Evolutionary conservation across 1,139 yeast genomes (phyloP), one percentile per base, ranked within the genome.

Genomic region (Pichia sp.): DNA sequence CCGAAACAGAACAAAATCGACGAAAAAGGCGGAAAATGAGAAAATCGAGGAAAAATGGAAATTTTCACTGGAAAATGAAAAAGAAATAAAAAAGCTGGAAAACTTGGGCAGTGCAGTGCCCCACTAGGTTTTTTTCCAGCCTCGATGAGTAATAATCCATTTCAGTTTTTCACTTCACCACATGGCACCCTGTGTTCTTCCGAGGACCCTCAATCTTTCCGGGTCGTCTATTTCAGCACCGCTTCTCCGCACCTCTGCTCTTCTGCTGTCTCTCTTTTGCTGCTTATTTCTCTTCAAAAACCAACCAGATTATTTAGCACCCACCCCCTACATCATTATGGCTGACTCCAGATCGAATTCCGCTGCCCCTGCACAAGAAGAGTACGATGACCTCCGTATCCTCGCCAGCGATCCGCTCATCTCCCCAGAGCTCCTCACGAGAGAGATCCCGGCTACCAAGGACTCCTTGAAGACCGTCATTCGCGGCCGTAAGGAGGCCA

Each of bases 371-470:
- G 70, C 74, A 50, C 85, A 86, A 55, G 87, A 83, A 66, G 89
- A 85, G 69, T 82, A 85, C 73, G 97, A 90, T 72, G 97, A 90
- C 67, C 82, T 92, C 59, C 82, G 96, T 73, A 89, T 90, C 68
- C 76, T 82, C 57, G 96, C 95, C 57, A 90, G 90, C 81, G 95
- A 90, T 66, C 97, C 97, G 29, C 76, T 90, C 62, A 85, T 89
- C 46, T 86, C 97, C 1, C 98, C 98, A 52, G 95, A 90, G 50
- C 77, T 89, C 56, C 75, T 90, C 54, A 92, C 88, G 67, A 81
- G 82, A 61, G 95, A 90, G 69, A 80, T 87, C 60, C 87, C 86
- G 58, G 87, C 93, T 47, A 74, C 87, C 11, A 75, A 75, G 52
- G 72, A 71, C 52, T 78, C 92, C 41, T 74, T 82, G 59, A 81